Evolutionary conservation across 129 eudicot genomes (phyloP).

Genomic region (Oenanthe sinensis): DNA sequence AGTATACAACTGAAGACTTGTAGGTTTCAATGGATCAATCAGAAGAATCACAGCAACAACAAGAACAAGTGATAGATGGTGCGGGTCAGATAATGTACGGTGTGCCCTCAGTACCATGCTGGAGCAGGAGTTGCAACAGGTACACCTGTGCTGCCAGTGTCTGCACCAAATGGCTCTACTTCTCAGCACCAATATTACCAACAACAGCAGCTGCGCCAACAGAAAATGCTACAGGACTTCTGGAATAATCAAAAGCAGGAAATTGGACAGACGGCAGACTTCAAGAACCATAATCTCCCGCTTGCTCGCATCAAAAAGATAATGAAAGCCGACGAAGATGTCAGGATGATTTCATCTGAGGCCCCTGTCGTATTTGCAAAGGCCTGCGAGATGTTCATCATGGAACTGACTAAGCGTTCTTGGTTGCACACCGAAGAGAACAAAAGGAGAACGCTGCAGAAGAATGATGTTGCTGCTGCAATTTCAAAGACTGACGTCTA

Average conservation of each 20-base stretch:
- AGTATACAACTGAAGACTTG: not conserved
- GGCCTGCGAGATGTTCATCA: constrained; percentile 42
- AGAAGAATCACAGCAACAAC: constrained; percentile 18
- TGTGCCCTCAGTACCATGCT: constrained; percentile 10
- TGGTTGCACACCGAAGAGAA: constrained; percentile 42
- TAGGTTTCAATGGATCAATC: not conserved
- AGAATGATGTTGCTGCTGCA: constrained; percentile 45
- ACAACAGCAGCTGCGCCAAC: constrained; percentile 30
- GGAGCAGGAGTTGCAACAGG: constrained; percentile 19
- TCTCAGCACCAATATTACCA: constrained; percentile 23
- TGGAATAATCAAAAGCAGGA: constrained; percentile 26
- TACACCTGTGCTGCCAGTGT: constrained; percentile 4
- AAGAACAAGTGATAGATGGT: not conserved
- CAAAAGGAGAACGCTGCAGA: constrained; percentile 40
- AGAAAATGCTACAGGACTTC: constrained; percentile 19
- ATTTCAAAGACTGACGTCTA: constrained; percentile 40
- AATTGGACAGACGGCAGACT: constrained; percentile 20
- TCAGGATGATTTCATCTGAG: constrained; percentile 23
- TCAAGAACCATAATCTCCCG: constrained; percentile 28
- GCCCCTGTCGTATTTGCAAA: constrained; percentile 35
- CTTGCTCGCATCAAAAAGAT: constrained; percentile 30
- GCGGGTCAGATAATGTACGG: not conserved
- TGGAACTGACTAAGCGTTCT: constrained; percentile 35
- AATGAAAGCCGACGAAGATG: constrained; percentile 34
- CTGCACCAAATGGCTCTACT: constrained; percentile 12